These are phyloP conservation scores for Cryptococcus floricola DNA, from an alignment of 1,284 basidiomycete genomes.

Conservation along the genomic window DNA sequence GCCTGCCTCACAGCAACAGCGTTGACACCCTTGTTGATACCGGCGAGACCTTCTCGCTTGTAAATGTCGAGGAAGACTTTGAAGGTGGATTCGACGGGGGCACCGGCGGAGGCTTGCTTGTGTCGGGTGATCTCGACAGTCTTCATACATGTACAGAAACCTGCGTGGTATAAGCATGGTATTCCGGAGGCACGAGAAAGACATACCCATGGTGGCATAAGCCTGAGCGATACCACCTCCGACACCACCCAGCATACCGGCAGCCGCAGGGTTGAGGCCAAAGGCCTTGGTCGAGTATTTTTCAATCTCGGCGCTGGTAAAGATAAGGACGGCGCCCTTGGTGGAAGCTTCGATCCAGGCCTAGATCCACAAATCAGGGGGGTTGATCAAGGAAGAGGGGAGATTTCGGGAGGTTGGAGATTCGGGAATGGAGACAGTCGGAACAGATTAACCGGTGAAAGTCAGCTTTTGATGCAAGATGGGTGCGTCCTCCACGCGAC, in stretches of 20 bases:
- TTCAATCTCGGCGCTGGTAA: constrained; percentile 94
- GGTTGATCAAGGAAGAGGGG: background rate
- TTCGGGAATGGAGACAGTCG: background rate
- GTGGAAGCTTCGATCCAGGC: constrained; percentile 99
- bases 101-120: constrained; percentile 85
- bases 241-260: constrained; percentile 94
- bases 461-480: background rate
- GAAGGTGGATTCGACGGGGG: constrained; percentile 90
- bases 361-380: constrained; percentile 49
- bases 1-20: constrained; percentile 96
- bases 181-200: background rate
- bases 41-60: constrained; percentile 83
- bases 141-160: constrained; percentile 98
- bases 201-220: constrained; percentile 97
- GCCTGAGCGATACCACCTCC: constrained; percentile 96
- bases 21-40: constrained; percentile 99
- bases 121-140: constrained; percentile 97
- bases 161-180: constrained; percentile 48
- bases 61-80: constrained; percentile 93
- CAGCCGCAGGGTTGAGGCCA: constrained; percentile 73
- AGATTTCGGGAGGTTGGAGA: background rate
- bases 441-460: background rate
- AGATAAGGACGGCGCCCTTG: constrained; percentile 93
- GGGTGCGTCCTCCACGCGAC: background rate
- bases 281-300: constrained; percentile 58